Evolutionary conservation across 2,329 filamentous ascomycete genomes (phyloP), one percentile per base, ranked within the genome.

Genomic region (Allantophomopsis lycopodina): DNA sequence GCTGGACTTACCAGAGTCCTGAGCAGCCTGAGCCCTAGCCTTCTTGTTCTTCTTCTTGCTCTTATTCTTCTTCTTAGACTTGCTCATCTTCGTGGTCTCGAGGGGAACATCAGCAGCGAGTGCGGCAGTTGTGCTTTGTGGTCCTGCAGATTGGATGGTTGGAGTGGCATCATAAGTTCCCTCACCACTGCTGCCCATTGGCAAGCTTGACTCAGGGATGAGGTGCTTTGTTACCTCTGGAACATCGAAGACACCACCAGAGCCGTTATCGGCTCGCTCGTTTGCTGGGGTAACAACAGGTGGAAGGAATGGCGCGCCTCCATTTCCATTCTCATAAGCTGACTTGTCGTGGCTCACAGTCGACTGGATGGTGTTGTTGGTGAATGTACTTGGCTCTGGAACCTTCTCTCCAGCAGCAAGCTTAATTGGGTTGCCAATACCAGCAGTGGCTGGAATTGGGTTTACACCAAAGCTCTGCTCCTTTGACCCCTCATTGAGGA

Each of bases 131-230:
- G 61, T 63, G 39, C 60, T 58, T 35, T 52, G 55, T 2, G 71
- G 66, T 12, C 61, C 69, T 8, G 61, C 62, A 7, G 64, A 79
- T 59, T 56, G 63, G 49, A 60, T 75, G 49, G 49, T 62, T 50
- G 49, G 56, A 36, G 64, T 66, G n/a, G 66, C 71, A 50, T 65
- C 71, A 48, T 77, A 69, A 39, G 62, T 61, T 37, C 62, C 64
- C 40, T 64, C 62, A 20, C 55, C 56, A 42, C 52, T 51, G 39
- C 56, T 54, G 28, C 55, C 50, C 39, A 87, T 79, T 11, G 83
- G 82, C 46, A 91, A 68, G 58, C 81, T 84, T 7, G 84, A 89
- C 62, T 93, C 85, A 14, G 86, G 85, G 47, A 91, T 87, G 57
- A 83, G 65, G 59, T 69, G 78, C 45, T 66, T 70, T 35, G 71